Conservation (phyloP, 805 yeast genomes). For the Kregervanrija fluxuum region DNA sequence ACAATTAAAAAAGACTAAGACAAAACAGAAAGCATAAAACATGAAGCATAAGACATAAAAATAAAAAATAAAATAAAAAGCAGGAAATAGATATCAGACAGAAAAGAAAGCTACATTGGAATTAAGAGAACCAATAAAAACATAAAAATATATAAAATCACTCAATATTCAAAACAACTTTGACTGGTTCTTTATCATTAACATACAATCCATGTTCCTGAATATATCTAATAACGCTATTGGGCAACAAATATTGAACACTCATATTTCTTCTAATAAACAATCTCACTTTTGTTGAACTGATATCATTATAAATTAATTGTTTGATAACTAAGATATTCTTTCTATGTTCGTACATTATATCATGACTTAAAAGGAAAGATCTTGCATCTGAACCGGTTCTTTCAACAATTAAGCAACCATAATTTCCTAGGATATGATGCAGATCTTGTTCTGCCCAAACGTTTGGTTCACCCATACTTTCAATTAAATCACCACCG, state of each 20-base stretch:
- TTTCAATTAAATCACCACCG: conserved; percentile 95
- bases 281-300: conserved; percentile 88
- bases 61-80: background rate
- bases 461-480: conserved; percentile 99
- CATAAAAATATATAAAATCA: background rate
- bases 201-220: conserved; percentile 85
- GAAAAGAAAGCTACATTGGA: background rate
- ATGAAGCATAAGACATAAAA: background rate
- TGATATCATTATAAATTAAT: conserved; percentile 90
- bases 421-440: conserved; percentile 92
- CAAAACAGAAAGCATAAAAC: background rate
- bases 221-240: conserved; percentile 88
- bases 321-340: conserved; percentile 93
- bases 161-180: conserved; percentile 53
- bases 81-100: background rate
- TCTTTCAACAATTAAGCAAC: conserved; percentile 93
- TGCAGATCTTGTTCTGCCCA: conserved; percentile 97
- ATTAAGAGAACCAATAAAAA: background rate
- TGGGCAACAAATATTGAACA: conserved; percentile 90
- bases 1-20: no score
- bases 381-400: conserved; percentile 95
- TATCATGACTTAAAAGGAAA: conserved; percentile 86
- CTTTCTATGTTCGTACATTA: conserved; percentile 93
- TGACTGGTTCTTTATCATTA: conserved; percentile 88
- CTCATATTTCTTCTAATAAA: conserved; percentile 94